Evolutionary conservation across 805 yeast genomes (phyloP).

Genomic region (Osmozyma mogii): DNA sequence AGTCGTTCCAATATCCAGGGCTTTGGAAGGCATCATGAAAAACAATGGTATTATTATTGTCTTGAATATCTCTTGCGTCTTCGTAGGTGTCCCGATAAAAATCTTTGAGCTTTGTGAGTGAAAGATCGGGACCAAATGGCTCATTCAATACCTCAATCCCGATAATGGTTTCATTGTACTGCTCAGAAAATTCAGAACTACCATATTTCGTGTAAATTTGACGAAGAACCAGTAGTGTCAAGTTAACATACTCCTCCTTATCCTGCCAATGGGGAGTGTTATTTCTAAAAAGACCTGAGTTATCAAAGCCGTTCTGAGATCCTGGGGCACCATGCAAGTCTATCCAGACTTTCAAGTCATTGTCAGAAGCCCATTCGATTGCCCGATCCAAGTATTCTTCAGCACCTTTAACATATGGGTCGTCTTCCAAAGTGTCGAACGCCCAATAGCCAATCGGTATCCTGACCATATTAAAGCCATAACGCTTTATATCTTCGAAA

Average conservation of each 20-base stretch:
- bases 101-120: slow-evolving; percentile 14
- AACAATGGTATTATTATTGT: slow-evolving; percentile 36
- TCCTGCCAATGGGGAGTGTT: slow-evolving; percentile 42
- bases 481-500: slow-evolving; percentile 46
- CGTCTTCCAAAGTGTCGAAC: slow-evolving; percentile 48
- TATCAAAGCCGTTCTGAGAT: slow-evolving; percentile 93
- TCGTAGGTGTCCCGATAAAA: slow-evolving; percentile 24
- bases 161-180: slow-evolving; percentile 22
- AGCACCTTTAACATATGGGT: slow-evolving; percentile 87
- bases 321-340: slow-evolving; percentile 97
- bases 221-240: slow-evolving; percentile 23
- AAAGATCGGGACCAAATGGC: slow-evolving; percentile 9
- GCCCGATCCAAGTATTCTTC: slow-evolving; percentile 66
- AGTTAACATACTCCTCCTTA: slow-evolving; percentile 21
- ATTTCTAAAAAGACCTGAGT: slow-evolving; percentile 74
- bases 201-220: slow-evolving; percentile 11
- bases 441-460: slow-evolving; percentile 98
- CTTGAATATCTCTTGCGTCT: slow-evolving; percentile 24
- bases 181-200: slow-evolving; percentile 17
- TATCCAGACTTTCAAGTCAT: slow-evolving; percentile 72
- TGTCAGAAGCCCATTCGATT: slow-evolving; percentile 59
- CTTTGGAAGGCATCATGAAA: slow-evolving; percentile 61
- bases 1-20: slow-evolving; percentile 47
- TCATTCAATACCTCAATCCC: slow-evolving; percentile 12
- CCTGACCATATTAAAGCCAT: slow-evolving; percentile 78